Evolutionary conservation across 2,329 filamentous ascomycete species (phyloP).

Genomic region (Elsinoe australis): DNA sequence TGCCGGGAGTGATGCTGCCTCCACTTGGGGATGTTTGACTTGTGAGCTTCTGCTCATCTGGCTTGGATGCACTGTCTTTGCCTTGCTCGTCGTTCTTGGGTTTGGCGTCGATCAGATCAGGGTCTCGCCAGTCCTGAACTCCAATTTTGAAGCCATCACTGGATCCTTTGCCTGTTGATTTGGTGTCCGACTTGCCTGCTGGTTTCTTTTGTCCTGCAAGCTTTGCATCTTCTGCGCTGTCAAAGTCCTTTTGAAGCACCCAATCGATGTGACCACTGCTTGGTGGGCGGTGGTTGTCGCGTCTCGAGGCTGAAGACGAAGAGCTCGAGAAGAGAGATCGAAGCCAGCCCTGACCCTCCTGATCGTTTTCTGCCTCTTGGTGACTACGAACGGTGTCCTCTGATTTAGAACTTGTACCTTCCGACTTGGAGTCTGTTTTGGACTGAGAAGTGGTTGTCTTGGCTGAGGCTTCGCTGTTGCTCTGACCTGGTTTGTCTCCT

Average conservation of each 20-base stretch:
- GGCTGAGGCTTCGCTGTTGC: constrained; percentile 14
- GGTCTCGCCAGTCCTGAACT: constrained; percentile 81
- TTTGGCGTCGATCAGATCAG: constrained; percentile 51
- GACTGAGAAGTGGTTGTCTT: constrained; percentile 19
- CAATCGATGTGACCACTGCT: constrained; percentile 68
- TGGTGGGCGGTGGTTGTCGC: constrained; percentile 55
- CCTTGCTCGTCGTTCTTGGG: constrained; percentile 19
- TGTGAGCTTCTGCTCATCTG: constrained; percentile 27
- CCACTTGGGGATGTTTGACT: constrained; percentile 43
- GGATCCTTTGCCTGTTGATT: constrained; percentile 25
- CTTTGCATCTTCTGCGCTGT: constrained; percentile 41
- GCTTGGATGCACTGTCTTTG: constrained; percentile 23
- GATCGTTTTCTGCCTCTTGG: constrained; percentile 13
- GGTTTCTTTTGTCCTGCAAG: constrained; percentile 20
- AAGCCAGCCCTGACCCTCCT: constrained; percentile 42
- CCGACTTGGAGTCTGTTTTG: constrained; percentile 1
- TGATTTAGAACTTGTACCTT: neutral
- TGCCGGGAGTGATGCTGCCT: constrained; percentile 63
- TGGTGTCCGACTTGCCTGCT: constrained; percentile 28
- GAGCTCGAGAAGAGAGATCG: constrained; percentile 34
- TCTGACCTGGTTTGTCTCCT: constrained; percentile 18
- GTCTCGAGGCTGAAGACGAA: constrained; percentile 14
- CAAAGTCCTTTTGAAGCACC: constrained; percentile 61
- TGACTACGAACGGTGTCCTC: too few species aligned
- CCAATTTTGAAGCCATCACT: constrained; percentile 68